phyloP scores from a whole-genome alignment of 306 rosid genomes.

The Cicer cuneatum region DNA sequence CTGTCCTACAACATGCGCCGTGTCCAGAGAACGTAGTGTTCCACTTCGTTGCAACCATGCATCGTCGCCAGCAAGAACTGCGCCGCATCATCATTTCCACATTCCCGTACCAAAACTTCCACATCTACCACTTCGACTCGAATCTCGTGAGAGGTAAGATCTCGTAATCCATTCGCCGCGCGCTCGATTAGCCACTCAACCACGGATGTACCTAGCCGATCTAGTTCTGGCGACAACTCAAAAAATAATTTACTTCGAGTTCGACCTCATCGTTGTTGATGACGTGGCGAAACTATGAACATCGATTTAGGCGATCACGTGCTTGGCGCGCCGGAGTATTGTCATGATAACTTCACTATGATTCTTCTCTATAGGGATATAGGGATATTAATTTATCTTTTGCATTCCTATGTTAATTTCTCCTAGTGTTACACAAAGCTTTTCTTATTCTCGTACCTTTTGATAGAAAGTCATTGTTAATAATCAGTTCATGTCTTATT shows the following conservation, averaged over 20 bases:
- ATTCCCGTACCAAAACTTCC: slow-evolving; percentile 75
- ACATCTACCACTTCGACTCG: slow-evolving; percentile 74
- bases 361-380: no score
- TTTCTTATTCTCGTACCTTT: slow-evolving; percentile 19
- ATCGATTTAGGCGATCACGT: slow-evolving; percentile 69
- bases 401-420: no score
- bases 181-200: slow-evolving; percentile 87
- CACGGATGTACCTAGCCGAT: slow-evolving; percentile 83
- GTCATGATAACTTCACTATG: slow-evolving; percentile 89
- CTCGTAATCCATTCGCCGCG: slow-evolving; percentile 80
- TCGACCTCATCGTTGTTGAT: slow-evolving; percentile 84
- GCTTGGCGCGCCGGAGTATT: slow-evolving; percentile 91
- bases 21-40: slow-evolving; percentile 85
- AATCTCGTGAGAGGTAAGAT: slow-evolving; percentile 77
- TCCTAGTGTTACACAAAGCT: slow-evolving; percentile 22
- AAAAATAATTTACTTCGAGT: slow-evolving; percentile 88
- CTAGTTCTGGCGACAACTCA: slow-evolving; percentile 62
- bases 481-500: slow-evolving; percentile 29
- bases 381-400: no score
- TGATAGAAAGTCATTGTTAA: slow-evolving; percentile 15
- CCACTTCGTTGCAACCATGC: slow-evolving; percentile 75
- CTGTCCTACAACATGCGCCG: slow-evolving; percentile 82
- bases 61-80: slow-evolving; percentile 59
- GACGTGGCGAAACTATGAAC: slow-evolving; percentile 84
- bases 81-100: slow-evolving; percentile 69